Conservation (phyloP, 257 asterid species). For the Fraxinus cuspidata region DNA sequence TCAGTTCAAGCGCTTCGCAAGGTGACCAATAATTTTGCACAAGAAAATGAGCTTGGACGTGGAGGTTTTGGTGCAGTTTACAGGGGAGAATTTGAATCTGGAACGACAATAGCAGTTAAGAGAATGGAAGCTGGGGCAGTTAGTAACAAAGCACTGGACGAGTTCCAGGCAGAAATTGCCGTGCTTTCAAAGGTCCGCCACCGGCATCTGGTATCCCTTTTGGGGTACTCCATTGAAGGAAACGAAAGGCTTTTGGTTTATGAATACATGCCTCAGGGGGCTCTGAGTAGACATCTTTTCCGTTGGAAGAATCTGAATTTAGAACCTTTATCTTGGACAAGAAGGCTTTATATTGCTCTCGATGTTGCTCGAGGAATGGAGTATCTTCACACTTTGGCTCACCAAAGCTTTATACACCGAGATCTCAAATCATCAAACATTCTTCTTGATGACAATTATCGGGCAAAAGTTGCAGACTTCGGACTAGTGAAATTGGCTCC, state of each 20-base stretch:
- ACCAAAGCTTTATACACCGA: slow-evolving; percentile 37
- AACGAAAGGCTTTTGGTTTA: slow-evolving; percentile 37
- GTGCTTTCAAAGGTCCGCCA: slow-evolving; percentile 40
- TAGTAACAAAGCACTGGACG: slow-evolving; percentile 28
- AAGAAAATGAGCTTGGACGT: slow-evolving; percentile 26
- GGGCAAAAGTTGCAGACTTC: slow-evolving; percentile 41
- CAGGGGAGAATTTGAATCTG: slow-evolving; percentile 30
- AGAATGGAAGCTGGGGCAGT: slow-evolving; percentile 38
- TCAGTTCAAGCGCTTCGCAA: slow-evolving; percentile 31
- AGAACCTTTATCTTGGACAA: slow-evolving; percentile 32
- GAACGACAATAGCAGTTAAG: slow-evolving; percentile 34
- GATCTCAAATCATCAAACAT: slow-evolving; percentile 36
- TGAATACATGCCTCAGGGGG: slow-evolving; percentile 36
- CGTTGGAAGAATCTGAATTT: slow-evolving; percentile 17
- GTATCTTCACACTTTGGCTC: slow-evolving; percentile 34
- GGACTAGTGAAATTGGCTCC: slow-evolving; percentile 40
- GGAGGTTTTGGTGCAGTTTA: slow-evolving; percentile 38
- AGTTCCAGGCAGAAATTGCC: slow-evolving; percentile 36
- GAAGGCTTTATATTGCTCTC: slow-evolving; percentile 34
- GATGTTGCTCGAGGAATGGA: slow-evolving; percentile 41
- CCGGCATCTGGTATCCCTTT: slow-evolving; percentile 37
- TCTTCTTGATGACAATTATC: slow-evolving; percentile 32
- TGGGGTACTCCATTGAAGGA: slow-evolving; percentile 33
- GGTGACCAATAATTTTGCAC: slow-evolving; percentile 28
- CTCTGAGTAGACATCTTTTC: slow-evolving; percentile 36